Base-by-base conservation (phyloP, 805 yeast genomes). In the Kodamaea nitidulidarum region DNA sequence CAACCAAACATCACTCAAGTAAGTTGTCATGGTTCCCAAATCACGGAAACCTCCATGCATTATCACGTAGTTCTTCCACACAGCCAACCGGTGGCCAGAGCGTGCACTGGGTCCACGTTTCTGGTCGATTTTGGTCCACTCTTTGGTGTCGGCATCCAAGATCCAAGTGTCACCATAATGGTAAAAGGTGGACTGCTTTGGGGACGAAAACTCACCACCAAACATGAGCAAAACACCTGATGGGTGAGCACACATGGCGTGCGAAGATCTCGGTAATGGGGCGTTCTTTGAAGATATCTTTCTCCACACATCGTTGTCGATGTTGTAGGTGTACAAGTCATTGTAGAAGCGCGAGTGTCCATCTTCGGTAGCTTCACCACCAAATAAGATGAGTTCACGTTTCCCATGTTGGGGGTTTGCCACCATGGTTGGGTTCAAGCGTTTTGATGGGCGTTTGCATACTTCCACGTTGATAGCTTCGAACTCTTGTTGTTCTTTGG, bases 161-260 rank as follows among this genome's bases (percentile, higher is more conserved):
- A 91, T 72, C 98, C 98, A 91, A 3, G 96, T 84, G 56, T 91
- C 98, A 12, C 96, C 91, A 58, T 87, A 91, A 61, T 91, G 98
- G 59, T 93, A 93, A 61, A 91, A 91, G 0, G 96, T 88, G 36
- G 87, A 79, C 60, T 91, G 98, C 52, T 91, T 91, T 3, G 98
- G 98, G 11, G 95, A 85, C 1, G 96, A 86, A 52, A 93, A 91
- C 62, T 91, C 98, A 52, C 98, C 98, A 36, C 98, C 98, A 64
- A 88, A 93, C 70, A 91, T 63, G 43, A 91, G 59, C 18, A 87
- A 75, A 2, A 90, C 67, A 8, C 98, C 98, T 2, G 88, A 78
- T 1, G 96, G 95, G 61, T 91, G 98, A 0, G 86, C 82, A 45
- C 90, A 81, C 87, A 90, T 85, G 1, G 95, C 85, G 50, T 95